These are phyloP conservation scores for Aphanomyces astaci DNA, from an alignment of 352 stramenopile genomes.

Conservation along the genomic window DNA sequence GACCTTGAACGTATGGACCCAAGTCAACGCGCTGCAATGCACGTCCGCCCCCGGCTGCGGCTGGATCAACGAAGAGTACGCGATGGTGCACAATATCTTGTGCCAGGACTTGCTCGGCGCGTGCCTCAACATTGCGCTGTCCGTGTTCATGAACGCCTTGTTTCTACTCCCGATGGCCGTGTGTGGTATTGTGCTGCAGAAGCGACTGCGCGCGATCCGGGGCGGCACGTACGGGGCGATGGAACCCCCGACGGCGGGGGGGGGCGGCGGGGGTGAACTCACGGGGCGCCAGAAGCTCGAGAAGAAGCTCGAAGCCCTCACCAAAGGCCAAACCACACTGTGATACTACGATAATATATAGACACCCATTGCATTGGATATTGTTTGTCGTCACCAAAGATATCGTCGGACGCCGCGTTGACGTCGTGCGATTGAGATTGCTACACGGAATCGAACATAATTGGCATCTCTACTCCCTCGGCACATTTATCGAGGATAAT, in stretches of 20 bases:
- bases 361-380: neutral
- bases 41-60: constrained; percentile 47
- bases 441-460: too few relatives aligned
- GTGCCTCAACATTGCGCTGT: constrained; percentile 71
- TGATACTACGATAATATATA: neutral
- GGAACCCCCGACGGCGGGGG: neutral
- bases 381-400: too few relatives aligned
- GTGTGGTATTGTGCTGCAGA: constrained; percentile 65
- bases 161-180: constrained; percentile 72
- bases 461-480: too few relatives aligned
- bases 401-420: too few relatives aligned
- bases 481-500: too few relatives aligned
- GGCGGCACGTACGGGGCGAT: constrained; percentile 31
- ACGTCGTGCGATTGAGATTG: too few relatives aligned
- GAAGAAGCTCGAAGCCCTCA: constrained; percentile 18
- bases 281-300: constrained; percentile 11
- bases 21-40: constrained; percentile 41
- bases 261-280: neutral
- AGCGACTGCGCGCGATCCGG: constrained; percentile 67
- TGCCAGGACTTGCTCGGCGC: constrained; percentile 70
- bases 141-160: constrained; percentile 63
- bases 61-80: constrained; percentile 78
- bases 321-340: constrained; percentile 5
- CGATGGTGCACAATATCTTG: constrained; percentile 59
- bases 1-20: constrained; percentile 32